Evolutionary conservation across 306 rosid species (phyloP).

Genomic region (Arachis stenosperma): DNA sequence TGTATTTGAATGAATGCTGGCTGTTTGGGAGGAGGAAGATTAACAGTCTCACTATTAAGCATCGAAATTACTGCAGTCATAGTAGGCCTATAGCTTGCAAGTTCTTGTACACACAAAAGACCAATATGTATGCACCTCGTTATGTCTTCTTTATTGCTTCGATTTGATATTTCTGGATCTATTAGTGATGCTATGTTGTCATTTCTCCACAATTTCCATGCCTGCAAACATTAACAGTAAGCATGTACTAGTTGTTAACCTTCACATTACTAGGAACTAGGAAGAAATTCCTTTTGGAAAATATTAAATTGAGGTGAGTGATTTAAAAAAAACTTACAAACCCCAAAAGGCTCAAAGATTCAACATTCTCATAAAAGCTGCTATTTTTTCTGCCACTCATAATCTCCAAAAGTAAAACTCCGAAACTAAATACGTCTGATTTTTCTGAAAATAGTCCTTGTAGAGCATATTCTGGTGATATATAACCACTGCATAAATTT

Average conservation of each 20-base stretch:
- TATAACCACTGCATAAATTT: constrained; percentile 32
- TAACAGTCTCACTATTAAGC: constrained; percentile 27
- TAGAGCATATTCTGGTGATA: constrained; percentile 39
- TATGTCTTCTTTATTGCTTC: constrained; percentile 1
- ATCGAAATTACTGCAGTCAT: constrained; percentile 27
- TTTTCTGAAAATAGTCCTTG: constrained; percentile 31
- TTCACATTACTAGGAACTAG: no score
- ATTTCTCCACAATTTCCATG: constrained; percentile 35
- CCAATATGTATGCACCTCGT: constrained; percentile 29
- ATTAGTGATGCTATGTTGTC: constrained; percentile 1
- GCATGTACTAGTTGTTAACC: no score
- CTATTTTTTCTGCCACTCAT: background rate
- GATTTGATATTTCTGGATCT: constrained; percentile 23
- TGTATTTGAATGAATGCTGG: constrained; percentile 11
- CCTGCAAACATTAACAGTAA: background rate
- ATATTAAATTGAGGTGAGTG: no score
- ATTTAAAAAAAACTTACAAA: constrained; percentile 15
- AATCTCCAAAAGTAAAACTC: constrained; percentile 25
- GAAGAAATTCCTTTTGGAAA: no score
- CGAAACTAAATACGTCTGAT: constrained; percentile 41
- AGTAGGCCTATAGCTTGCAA: constrained; percentile 26
- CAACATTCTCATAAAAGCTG: background rate
- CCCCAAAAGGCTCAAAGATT: constrained; percentile 21
- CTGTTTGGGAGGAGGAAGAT: constrained; percentile 13
- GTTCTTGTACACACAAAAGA: constrained; percentile 31